A percentile compares a stretch with the other conserved stretches of the same genome.
Evolutionary conservation across 2,329 filamentous ascomycete species (phyloP).

Genomic region (Cryphonectria carpinicola): DNA sequence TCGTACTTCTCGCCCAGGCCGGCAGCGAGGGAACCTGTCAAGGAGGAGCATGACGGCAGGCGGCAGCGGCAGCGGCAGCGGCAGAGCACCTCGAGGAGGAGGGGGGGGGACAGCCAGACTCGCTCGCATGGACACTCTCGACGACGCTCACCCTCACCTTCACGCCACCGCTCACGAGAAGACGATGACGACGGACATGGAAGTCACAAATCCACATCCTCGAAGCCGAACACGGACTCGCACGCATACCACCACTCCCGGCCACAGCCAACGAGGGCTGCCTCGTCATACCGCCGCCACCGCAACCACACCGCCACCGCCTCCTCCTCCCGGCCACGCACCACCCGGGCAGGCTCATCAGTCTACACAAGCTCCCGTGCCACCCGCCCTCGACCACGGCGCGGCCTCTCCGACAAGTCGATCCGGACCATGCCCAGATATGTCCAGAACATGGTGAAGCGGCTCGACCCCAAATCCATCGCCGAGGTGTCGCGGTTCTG

Average conservation of each 20-base stretch:
- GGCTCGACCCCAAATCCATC: constrained; percentile 8
- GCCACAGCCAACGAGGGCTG: constrained; percentile 22
- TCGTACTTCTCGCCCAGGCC: constrained; percentile 9
- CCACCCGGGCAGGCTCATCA: constrained; percentile 26
- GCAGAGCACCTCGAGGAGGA: constrained; percentile 15
- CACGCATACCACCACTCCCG: constrained; percentile 14
- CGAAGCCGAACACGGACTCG: constrained; percentile 3
- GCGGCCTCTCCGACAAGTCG: constrained; percentile 18
- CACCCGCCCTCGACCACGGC: constrained; percentile 10
- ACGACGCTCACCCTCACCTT: constrained; percentile 13
- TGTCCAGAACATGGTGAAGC: constrained; percentile 8
- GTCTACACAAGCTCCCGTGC: constrained; percentile 4
- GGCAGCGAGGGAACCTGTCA: not conserved
- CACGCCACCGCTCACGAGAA: constrained; percentile 8
- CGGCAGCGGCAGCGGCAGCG: not conserved
- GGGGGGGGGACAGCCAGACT: not conserved
- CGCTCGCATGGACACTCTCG: constrained; percentile 16
- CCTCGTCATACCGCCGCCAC: constrained; percentile 22
- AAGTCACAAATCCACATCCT: constrained; percentile 16
- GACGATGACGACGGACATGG: constrained; percentile 1
- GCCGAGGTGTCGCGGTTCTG: constrained; percentile 10
- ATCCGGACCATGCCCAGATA: constrained; percentile 21
- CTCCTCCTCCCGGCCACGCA: constrained; percentile 19
- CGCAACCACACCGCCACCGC: not conserved
- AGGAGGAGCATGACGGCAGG: not conserved